Base-by-base conservation (phyloP, 768 basidiomycete genomes). In the Mycena chlorophos region DNA sequence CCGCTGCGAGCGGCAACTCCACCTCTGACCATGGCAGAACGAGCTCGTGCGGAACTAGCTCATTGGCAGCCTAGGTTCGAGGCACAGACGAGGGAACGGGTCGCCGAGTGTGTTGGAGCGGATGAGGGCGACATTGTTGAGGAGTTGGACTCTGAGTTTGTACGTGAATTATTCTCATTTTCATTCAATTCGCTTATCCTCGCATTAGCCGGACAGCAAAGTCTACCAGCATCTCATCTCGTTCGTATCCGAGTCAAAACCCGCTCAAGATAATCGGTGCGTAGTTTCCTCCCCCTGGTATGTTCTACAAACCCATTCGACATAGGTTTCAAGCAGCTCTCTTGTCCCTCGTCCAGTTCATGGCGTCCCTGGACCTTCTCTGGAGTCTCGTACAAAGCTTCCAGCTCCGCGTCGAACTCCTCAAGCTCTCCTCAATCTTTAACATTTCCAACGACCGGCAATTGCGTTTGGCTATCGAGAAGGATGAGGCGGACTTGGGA, bases 311-410 rank as follows among this genome's bases (percentile, higher is more conserved):
- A 49, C 53, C 34, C 29, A 6, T 17, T 50, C 12, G 27, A 3
- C 23, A 6, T 19, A 57, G 51, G 50, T 60, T 54, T 25, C 47
- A 45, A 22, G 46, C 52, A 3, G 13, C 38, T 55, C 27, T 58
- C 27, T 29, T 53, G 52, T 47, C 8, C 23, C 53, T 65, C 5
- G 51, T 57, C 34, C 14, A 47, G 38, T 65, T 65, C 39, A 63
- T 65, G 56, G 55, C 57, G 13, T 57, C 62, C 8, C 50, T 65
- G 3, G 62, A 63, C 52, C 54, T 57, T 1, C 49, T 65, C 5
- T 65, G 62, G 51, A 60, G 59, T 40, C 59, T 65, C 20, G 57
- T 65, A 2, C 54, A 58, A 39, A 58, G 64, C 42, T 22, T 51
- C 16, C 59, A 58, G 38, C 53, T 61, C 40, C 64, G 64, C 20